Base-by-base conservation (phyloP, 345 rosid genomes). In the Arabis alpina region DNA sequence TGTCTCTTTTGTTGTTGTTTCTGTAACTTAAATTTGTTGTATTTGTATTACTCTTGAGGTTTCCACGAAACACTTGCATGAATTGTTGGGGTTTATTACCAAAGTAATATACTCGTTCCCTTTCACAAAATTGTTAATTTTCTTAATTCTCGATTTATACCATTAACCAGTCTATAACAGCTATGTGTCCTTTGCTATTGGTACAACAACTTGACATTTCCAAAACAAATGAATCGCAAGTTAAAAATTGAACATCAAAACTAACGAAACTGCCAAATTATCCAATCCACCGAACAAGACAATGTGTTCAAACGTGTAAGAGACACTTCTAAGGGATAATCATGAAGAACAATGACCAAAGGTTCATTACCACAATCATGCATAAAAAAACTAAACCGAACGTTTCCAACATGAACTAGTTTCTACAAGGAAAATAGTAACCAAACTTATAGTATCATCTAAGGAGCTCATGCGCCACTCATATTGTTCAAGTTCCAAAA, bases 311-410 rank as follows among this genome's bases (percentile, higher is more conserved):
- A 60, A 36, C 58, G 32, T 51, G 6, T 3, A 23, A 28, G 61
- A 68, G 28, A 57, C 39, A n/a, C n/a, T n/a, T n/a, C n/a, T n/a
- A n/a, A n/a, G n/a, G n/a, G n/a, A n/a, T n/a, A 40, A 19, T 15
- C 32, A 74, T 42, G 61, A n/a, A 58, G 25, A 74, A 67, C 51
- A 45, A 67, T 68, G 44, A 53, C 64, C 40, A 72, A 47, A 54
- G 32, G 28, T 23, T 14, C 76, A 61, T 42, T 27, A 42, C 30
- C 16, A 54, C 30, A 41, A 27, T 27, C 30, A 3, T 11, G 13
- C 5, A 10, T 28, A 14, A 12, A 54, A 12, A 54, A 28, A 53
- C 43, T 10, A 39, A 68, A 10, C 34, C 44, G n/a, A 56, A 30
- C 37, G 56, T 23, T 24, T 19, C 19, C n/a, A 25, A 55, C 70